Conservation (phyloP, 2,329 filamentous ascomycete species). For the Trichoderma atrobrunneum region DNA sequence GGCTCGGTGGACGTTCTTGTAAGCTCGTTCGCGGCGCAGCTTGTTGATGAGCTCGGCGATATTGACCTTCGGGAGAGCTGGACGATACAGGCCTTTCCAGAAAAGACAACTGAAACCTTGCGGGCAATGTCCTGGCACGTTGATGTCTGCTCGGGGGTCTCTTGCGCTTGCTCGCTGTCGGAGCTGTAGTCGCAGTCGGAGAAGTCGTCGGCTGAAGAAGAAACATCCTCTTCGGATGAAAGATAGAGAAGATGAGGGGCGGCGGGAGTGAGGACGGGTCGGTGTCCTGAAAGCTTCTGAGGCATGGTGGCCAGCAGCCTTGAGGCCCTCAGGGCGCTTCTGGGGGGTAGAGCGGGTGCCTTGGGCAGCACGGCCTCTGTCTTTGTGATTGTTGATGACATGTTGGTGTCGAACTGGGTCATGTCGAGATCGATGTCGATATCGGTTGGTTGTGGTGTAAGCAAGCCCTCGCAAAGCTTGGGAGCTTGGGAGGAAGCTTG, state of each 20-base stretch:
- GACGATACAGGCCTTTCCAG: slow-evolving; percentile 58
- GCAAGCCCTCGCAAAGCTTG: slow-evolving; percentile 21
- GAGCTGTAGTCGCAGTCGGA: slow-evolving; percentile 55
- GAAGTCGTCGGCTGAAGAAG: slow-evolving; percentile 59
- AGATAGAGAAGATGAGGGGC: slow-evolving; percentile 60
- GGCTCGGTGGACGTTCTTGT: slow-evolving; percentile 34
- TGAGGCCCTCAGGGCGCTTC: slow-evolving; percentile 49
- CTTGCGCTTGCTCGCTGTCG: slow-evolving; percentile 35
- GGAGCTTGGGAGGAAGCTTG: slow-evolving; percentile 17
- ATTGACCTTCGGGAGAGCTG: slow-evolving; percentile 48
- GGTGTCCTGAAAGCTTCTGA: slow-evolving; percentile 33
- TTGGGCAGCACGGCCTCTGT: slow-evolving; percentile 12
- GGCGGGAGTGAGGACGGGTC: slow-evolving; percentile 36
- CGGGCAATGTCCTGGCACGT: slow-evolving; percentile 57
- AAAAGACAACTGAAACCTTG: slow-evolving; percentile 57
- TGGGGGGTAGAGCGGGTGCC: slow-evolving; percentile 48
- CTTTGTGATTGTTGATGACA: slow-evolving; percentile 14
- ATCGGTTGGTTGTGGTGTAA: not conserved
- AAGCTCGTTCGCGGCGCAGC: slow-evolving; percentile 27
- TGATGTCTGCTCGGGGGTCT: slow-evolving; percentile 32
- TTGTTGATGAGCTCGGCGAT: slow-evolving; percentile 41
- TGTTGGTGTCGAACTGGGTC: slow-evolving; percentile 26
- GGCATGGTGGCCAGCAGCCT: slow-evolving; percentile 36
- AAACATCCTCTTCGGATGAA: slow-evolving; percentile 64
- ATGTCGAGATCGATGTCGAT: not conserved